Evolutionary conservation across 1,139 yeast genomes (phyloP), one percentile per base, ranked within the genome.

Genomic region (Magnusiomyces magnusii): DNA sequence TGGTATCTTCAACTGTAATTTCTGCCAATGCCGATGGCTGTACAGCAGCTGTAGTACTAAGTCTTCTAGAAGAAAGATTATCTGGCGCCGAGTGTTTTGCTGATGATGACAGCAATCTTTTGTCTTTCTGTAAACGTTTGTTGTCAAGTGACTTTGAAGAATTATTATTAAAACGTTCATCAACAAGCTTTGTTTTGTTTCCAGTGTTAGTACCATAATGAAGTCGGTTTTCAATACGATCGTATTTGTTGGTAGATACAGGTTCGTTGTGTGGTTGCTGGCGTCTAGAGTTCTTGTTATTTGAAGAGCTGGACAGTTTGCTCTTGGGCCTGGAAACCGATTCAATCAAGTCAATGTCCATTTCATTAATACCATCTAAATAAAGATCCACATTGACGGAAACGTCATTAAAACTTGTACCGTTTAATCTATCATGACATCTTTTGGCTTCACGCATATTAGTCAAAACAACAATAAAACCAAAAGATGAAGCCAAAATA

Each of bases 311-410:
- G 19, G 44, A 10, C 7, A 39, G 10, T 17, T 39, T 39, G 19
- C 17, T 39, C 17, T 39, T 39, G 17, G 44, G 17, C 42, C 53
- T 2, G 47, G 21, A 39, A 17, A 39, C 19, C 17, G 44, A 39
- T 25, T 55, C 47, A 44, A 41, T 36, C 17, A 61, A 61, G 25
- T 51, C 36, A n/a, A 69, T 66, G 56, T 70, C 72, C 21, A 71
- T 65, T 51, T 69, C 70, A 28, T 61, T 62, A 42, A 57, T 51
- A 9, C 59, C 59, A 19, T 51, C 39, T 13, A 51, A 36, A 41
- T 49, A 57, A 44, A 57, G 23, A 3, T 57, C 51, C 53, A 57
- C 17, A 17, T 44, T n/a, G 15, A 52, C 47, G 15, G 28, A 10
- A 10, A 15, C 9, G 36, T 15, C 24, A 17, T 19, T 9, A 25